Base-by-base conservation (phyloP, 306 rosid genomes). In the Lathyrus sativus region DNA sequence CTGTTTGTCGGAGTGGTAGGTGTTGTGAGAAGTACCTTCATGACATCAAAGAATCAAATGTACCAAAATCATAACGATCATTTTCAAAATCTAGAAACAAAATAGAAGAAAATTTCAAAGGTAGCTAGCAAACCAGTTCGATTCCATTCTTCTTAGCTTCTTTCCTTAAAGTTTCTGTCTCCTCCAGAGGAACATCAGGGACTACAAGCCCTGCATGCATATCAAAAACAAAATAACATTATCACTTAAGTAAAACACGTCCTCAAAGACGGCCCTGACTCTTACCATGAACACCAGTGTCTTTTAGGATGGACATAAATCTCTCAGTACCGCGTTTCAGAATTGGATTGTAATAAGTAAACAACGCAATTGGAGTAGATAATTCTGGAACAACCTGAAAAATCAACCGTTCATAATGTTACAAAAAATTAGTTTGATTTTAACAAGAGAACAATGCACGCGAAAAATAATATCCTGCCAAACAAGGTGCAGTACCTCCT, bases 101-200 rank as follows among this genome's bases (percentile, higher is more conserved):
- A 15, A 72, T 7, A 3, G 49, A 35, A 61, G 15, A 51, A 58
- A 42, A 60, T 18, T 50, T 54, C 17, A 29, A 70, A 64, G 71
- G 69, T 56, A 75, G 53, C 12, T 5, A 4, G 6, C 80, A 73
- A 74, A 93, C 99, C 92, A 93, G 75, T 74, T 93, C 97, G 63
- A 93, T 85, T 48, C 85, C 77, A 72, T 90, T 29, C 69, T 90
- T 88, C 78, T 62, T 69, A 68, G 98, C 96, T 85, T 90, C 96
- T 37, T 41, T 63, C 81, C 97, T 86, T 80, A 93, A 58, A 74
- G 29, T 55, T 19, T 75, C 80, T 1, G 97, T 83, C 83, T 90
- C 97, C 75, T 90, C 98, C 54, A 90, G 77, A 46, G 98, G 97
- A 73, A 93, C 97, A 75, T 93, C 98, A 6, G 98, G 97, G 68